phyloP scores from a whole-genome alignment of 768 basidiomycete species.

The Leccinellum albellum region DNA sequence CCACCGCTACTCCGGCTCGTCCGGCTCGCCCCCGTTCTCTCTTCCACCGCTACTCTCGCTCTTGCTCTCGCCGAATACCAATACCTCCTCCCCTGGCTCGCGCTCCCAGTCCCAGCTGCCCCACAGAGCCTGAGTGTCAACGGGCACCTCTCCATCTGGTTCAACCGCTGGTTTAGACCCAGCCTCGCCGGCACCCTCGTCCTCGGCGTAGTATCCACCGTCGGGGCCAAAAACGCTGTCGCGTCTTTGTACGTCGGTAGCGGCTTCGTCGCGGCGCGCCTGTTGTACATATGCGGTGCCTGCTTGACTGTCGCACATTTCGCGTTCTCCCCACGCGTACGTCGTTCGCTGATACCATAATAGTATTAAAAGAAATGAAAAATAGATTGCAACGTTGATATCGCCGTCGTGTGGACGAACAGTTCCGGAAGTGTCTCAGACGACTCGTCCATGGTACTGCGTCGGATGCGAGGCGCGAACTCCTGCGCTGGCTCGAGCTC shows the following conservation, averaged over 20 bases:
- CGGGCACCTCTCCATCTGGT: neutral
- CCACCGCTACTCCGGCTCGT: neutral
- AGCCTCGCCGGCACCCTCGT: neutral
- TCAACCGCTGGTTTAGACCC: neutral
- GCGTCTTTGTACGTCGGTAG: neutral
- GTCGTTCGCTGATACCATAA: no score
- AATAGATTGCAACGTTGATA: neutral
- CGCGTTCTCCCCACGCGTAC: conserved; percentile 1
- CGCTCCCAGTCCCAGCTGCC: neutral
- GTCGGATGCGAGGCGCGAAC: neutral
- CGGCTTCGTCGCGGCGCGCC: neutral
- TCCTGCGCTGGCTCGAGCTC: neutral
- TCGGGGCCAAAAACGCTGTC: neutral
- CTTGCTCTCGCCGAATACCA: neutral
- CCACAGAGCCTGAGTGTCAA: neutral
- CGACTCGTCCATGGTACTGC: neutral
- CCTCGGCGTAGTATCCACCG: neutral
- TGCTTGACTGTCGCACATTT: conserved; percentile 7
- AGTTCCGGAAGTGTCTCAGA: conserved; percentile 1
- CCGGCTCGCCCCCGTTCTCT: neutral
- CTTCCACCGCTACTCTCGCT: conserved; percentile 3
- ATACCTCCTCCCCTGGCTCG: neutral
- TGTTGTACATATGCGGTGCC: conserved; percentile 1
- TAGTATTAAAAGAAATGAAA: neutral
- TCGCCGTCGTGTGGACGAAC: neutral